Evolutionary conservation across 169 alveolate genomes (phyloP), one percentile per base, ranked within the genome.

Genomic region (Plasmodium falciparum): DNA sequence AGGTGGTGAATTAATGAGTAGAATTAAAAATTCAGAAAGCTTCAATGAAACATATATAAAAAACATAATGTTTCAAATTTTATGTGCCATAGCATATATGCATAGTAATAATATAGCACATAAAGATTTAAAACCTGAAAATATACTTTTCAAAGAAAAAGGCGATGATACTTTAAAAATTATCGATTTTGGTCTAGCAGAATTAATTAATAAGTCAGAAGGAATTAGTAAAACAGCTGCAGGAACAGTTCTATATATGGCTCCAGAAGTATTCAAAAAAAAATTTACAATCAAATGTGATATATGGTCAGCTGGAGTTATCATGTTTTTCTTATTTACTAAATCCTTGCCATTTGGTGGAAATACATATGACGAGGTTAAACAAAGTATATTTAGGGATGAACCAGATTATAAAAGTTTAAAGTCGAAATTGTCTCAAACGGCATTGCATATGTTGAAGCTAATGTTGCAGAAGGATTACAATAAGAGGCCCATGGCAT

Each of bases 1-100:
- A n/a, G 99, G 99, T 13, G 99, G 99, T 29, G 99, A 99, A 93
- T 96, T 99, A 56, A 98, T 99, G 88, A 99, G 97, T 80, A 96
- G 98, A 83, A 98, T 98, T 39, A 95, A 93, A 9, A 97, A 95
- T 49, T 95, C 93, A 33, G 98, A 97, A 65, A 94, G 94, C 50
- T 96, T 97, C 78, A 91, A 95, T 26, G 99, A 98, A 88, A 93
- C 88, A 65, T 96, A 97, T 83, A 97, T 97, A 52, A 97, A 99
- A 8, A 93, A 93, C 80, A 93, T 98, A 65, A 97, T 97, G 98
- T 89, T 97, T 66, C 99, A 98, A 85, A 83, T 98, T 43, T 90
- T 97, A 88, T 94, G 97, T 26, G 99, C 99, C 8, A 95, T 98
- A 62, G 97, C 97, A 56, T 98, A 98, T 93, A 95, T 97, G 95